Evolutionary conservation across 176 grass and related monocot species (phyloP).

Genomic region (Elymus sibiricus): DNA sequence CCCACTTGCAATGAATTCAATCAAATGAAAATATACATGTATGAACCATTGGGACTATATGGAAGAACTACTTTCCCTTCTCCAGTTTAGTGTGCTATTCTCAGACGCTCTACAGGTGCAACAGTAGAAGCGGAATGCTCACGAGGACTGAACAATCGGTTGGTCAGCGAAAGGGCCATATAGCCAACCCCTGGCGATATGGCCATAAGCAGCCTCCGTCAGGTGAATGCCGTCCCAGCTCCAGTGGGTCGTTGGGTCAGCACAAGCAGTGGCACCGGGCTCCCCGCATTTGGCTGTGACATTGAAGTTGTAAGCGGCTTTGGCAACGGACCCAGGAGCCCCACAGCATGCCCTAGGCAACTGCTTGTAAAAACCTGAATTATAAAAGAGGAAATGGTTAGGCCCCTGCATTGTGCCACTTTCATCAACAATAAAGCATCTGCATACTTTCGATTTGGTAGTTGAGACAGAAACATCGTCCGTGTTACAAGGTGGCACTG

Average conservation of each 20-base stretch:
- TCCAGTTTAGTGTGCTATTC: conserved; percentile 35
- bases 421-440: conserved; percentile 23
- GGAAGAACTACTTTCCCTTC: conserved; percentile 51
- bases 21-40: conserved; percentile 53
- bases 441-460: background rate
- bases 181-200: conserved; percentile 62
- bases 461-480: conserved; percentile 19
- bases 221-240: conserved; percentile 73
- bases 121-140: conserved; percentile 6
- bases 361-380: conserved; percentile 46
- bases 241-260: conserved; percentile 46
- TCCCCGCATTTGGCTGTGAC: conserved; percentile 38
- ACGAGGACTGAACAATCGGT: conserved; percentile 49
- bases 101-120: conserved; percentile 36
- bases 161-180: conserved; percentile 51
- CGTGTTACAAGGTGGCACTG: background rate
- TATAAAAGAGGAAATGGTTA: conserved; percentile 20
- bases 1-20: conserved; percentile 46
- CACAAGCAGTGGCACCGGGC: conserved; percentile 41
- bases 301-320: conserved; percentile 58
- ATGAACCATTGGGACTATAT: conserved; percentile 37
- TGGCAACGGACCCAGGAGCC: conserved; percentile 31
- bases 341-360: conserved; percentile 48
- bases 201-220: conserved; percentile 55
- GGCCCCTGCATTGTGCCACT: background rate